Percentiles rank a stretch among this genome's conserved stretches.
Evolutionary conservation across 257 asterid genomes (phyloP).

Genomic region (Scutellaria barbata): DNA sequence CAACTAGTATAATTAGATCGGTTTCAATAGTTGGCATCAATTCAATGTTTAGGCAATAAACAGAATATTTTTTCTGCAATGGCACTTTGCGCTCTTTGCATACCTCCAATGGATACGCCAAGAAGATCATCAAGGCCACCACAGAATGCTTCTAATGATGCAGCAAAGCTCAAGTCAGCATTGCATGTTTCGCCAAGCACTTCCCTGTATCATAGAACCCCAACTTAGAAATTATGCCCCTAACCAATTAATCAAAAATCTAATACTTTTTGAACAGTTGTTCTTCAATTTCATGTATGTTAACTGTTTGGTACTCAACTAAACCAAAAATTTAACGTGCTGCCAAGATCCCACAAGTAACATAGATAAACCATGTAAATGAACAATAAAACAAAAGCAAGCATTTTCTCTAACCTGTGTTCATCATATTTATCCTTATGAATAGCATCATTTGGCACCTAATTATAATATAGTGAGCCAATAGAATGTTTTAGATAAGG

Average conservation of each 20-base stretch:
- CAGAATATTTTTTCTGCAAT: constrained; percentile 4
- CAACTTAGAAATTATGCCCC: constrained; percentile 3
- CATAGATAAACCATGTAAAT: constrained; percentile 19
- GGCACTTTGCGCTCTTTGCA: constrained; percentile 32
- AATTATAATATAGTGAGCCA: not conserved
- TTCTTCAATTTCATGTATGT: constrained; percentile 18
- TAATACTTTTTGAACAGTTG: not conserved
- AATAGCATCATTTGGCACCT: not conserved
- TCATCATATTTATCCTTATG: not conserved
- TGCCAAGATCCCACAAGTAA: constrained; percentile 1
- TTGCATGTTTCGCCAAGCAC: constrained; percentile 78
- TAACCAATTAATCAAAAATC: constrained; percentile 27
- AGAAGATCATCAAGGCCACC: constrained; percentile 95
- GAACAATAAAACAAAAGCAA: constrained; percentile 19
- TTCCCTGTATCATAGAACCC: constrained; percentile 57
- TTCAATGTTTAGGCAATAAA: not conserved
- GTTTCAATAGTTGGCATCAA: constrained; percentile 5
- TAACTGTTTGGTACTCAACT: constrained; percentile 2
- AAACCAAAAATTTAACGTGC: not conserved
- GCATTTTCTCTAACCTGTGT: not conserved
- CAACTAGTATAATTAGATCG: constrained; percentile 17
- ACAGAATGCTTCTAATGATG: constrained; percentile 88
- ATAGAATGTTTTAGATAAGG: not conserved
- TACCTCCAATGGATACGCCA: constrained; percentile 93
- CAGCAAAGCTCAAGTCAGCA: constrained; percentile 80